Conservation (phyloP, 208 protist genomes). For the Cochliopodium minus region DNA sequence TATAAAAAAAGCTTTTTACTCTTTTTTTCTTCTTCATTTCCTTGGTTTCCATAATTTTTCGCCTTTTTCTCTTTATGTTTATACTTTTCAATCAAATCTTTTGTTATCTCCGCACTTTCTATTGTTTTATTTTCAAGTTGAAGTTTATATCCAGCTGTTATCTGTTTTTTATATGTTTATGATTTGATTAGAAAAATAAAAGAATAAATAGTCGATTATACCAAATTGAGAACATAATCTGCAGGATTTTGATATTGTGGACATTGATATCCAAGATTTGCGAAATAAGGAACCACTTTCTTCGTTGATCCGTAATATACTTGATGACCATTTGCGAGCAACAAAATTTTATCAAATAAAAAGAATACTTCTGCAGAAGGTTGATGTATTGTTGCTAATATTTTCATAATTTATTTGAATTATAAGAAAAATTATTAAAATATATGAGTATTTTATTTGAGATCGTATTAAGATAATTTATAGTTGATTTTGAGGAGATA, state of each 20-base stretch:
- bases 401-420: neutral
- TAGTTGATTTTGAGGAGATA: neutral
- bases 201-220: too few relatives aligned
- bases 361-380: neutral
- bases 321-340: neutral
- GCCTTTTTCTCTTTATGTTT: too few relatives aligned
- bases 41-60: too few relatives aligned
- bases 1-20: too few relatives aligned
- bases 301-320: slow-evolving; percentile 4
- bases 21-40: too few relatives aligned
- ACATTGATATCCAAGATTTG: neutral
- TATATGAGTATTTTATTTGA: too few relatives aligned
- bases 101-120: too few relatives aligned
- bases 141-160: too few relatives aligned
- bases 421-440: neutral
- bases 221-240: slow-evolving; percentile 20
- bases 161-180: too few relatives aligned
- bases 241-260: slow-evolving; percentile 20
- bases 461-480: neutral
- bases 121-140: too few relatives aligned
- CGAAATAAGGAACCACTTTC: slow-evolving; percentile 1
- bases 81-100: too few relatives aligned
- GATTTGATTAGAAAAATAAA: too few relatives aligned
- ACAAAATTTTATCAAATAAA: slow-evolving; percentile 1
- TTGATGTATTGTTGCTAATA: slow-evolving; percentile 11